Evolutionary conservation across 2,329 filamentous ascomycete genomes (phyloP), one percentile per base, ranked within the genome.

Genomic region (Colletotrichum sp.): DNA sequence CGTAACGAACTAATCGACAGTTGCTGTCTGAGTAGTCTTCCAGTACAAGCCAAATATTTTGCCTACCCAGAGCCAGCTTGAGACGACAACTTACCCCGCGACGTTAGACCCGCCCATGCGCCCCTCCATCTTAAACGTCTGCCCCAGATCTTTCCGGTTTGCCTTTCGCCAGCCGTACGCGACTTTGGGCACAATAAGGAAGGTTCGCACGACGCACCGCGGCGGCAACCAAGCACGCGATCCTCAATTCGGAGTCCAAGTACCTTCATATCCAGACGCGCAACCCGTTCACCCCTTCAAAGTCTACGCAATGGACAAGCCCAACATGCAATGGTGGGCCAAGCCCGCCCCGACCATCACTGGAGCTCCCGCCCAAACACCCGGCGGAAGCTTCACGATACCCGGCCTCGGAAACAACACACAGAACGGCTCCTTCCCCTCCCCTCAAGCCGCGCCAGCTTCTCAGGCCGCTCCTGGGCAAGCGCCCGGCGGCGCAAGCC

Each of bases 291-390:
- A 12, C 43, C n/a, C 18, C 54, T 55, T 15, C 67, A 27, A 61
- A 13, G 36, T 29, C 24, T 43, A 27, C 38, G 34, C 36, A 27
- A 66, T 67, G 63, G 69, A 62, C 34, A 57, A 51, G 55, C 33
- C 72, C 29, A 71, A 72, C 63, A 57, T 74, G 36, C 72, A 74
- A 29, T 74, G 72, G 72, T 74, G 72, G 72, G 59, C 68, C 24
- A 74, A 74, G 55, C 72, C 72, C 34, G 57, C 62, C 29, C 62
- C 68, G 5, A 69, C 21, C 61, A 63, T 33, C 33, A 13, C 55
- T 34, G 29, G 54, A 21, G 27, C 66, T 9, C 55, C 55, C 12
- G 66, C 59, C 31, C 67, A 70, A 47, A 54, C 57, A 21, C 51
- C 31, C 9, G 57, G 58, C 55, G 57, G 43, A 51, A 51, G 68